Base-by-base conservation (phyloP, 129 eudicot species). In the Flaveria bidentis region DNA sequence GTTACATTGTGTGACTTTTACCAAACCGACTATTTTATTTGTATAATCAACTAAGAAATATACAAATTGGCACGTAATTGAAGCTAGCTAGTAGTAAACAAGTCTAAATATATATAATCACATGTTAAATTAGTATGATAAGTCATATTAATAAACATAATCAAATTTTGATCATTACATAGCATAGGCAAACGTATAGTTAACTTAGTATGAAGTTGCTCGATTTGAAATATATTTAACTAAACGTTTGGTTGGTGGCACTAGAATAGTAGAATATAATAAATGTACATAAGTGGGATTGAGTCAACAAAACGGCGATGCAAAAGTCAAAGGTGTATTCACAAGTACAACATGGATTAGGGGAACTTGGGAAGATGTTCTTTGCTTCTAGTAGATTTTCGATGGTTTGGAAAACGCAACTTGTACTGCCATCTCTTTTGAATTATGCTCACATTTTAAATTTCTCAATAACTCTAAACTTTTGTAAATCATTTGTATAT, bases 241-340 rank as follows among this genome's bases (percentile, higher is more conserved):
- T 64, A 6, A 33, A 16, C n/a, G 46, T 15, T 64, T 15, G 69
- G 47, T n/a, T 15, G 41, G 57, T 23, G 57, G 74, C 60, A n/a
- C 5, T 52, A 33, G 30, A 72, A 72, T 12, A 23, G 11, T 33
- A 44, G 16, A 33, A 67, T 11, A 23, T n/a, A 33, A 44, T 23
- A 33, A 67, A 58, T 22, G 58, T 74, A 45, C 53, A 72, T 18
- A 73, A 16, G 25, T 73, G 53, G 16, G 56, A 58, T 23, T 14
- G 18, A 67, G 74, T 69, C 74, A 69, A 69, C 74, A 69, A 69
- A 69, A 45, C 46, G 56, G 73, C 33, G 51, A 44, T 45, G 44
- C 56, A 56, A 73, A 73, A 39, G 77, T 73, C 77, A 73, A 41
- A 73, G 42, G 53, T 58, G 41, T 41, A 57, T 42, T 18, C 67